Conservation (phyloP, 1,284 basidiomycete species). For the Puccinia novopanici region DNA sequence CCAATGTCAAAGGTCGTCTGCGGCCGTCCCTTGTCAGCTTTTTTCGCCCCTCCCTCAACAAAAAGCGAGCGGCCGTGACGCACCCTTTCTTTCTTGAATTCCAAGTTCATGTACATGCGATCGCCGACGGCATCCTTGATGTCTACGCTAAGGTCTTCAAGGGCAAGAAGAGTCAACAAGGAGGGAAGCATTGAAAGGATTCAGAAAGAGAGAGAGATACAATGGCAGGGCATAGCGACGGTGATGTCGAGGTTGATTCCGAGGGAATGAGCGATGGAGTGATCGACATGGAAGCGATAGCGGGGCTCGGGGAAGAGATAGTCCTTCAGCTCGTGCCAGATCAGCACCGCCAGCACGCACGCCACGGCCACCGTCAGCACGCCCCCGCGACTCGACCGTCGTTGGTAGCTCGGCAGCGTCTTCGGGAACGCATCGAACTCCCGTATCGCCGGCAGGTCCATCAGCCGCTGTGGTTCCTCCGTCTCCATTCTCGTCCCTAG, state of each 20-base stretch:
- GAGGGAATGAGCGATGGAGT: constrained; percentile 67
- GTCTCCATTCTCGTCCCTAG: background rate
- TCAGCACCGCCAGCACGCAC: constrained; percentile 71
- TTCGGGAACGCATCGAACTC: constrained; percentile 83
- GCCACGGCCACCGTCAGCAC: constrained; percentile 80
- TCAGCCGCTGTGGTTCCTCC: background rate
- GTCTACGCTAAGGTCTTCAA: constrained; percentile 77
- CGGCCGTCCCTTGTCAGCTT: background rate
- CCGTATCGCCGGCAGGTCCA: constrained; percentile 51
- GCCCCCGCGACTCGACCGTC: constrained; percentile 80
- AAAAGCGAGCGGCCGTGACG: constrained; percentile 57
- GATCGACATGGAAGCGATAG: constrained; percentile 80
- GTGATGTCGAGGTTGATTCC: constrained; percentile 85
- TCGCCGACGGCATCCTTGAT: constrained; percentile 90
- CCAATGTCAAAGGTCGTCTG: constrained; percentile 80
- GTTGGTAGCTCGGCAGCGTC: constrained; percentile 78
- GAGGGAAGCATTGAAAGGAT: background rate
- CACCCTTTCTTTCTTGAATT: constrained; percentile 82
- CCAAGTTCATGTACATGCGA: constrained; percentile 77
- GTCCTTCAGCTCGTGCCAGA: constrained; percentile 83
- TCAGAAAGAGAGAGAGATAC: constrained; percentile 65
- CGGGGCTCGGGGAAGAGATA: constrained; percentile 89
- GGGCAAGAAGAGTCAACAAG: background rate
- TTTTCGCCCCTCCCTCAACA: too few species aligned
- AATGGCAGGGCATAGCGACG: constrained; percentile 86